These are phyloP conservation scores for Chalaropsis ovoidea DNA, from an alignment of 2,329 filamentous ascomycete species.

Conservation along the genomic window DNA sequence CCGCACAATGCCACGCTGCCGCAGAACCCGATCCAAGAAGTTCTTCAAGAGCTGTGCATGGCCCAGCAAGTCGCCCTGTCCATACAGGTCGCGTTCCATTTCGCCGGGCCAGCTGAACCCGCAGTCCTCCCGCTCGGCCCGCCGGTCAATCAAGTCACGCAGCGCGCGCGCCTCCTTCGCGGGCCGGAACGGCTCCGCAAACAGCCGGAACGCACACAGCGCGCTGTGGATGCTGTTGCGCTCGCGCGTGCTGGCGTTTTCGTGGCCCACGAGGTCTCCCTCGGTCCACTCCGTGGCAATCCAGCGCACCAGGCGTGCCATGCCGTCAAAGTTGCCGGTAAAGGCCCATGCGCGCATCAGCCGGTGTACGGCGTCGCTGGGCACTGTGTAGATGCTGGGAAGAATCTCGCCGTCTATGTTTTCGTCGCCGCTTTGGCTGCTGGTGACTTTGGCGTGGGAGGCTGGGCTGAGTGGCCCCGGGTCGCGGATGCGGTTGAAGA, in stretches of 20 bases:
- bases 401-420: neutral
- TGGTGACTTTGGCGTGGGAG: conserved; percentile 4
- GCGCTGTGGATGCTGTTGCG: conserved; percentile 33
- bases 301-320: conserved; percentile 50
- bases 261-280: conserved; percentile 28
- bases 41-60: conserved; percentile 19
- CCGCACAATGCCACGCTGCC: conserved; percentile 7
- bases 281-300: conserved; percentile 41
- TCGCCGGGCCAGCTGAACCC: conserved; percentile 35
- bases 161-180: conserved; percentile 31
- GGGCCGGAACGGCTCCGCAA: conserved; percentile 38
- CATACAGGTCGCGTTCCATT: conserved; percentile 33
- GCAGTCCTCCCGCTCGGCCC: conserved; percentile 28
- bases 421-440: neutral
- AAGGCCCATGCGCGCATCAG: conserved; percentile 50
- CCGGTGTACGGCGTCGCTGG: conserved; percentile 18
- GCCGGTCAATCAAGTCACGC: conserved; percentile 29
- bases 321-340: conserved; percentile 48
- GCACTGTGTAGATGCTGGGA: conserved; percentile 6
- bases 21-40: conserved; percentile 16
- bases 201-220: conserved; percentile 41
- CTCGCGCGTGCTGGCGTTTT: conserved; percentile 26
- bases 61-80: conserved; percentile 22
- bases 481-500: conserved; percentile 15
- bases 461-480: neutral